Evolutionary conservation across 2,329 filamentous ascomycete genomes (phyloP).

Genomic region (Exophiala lecanii-corni): DNA sequence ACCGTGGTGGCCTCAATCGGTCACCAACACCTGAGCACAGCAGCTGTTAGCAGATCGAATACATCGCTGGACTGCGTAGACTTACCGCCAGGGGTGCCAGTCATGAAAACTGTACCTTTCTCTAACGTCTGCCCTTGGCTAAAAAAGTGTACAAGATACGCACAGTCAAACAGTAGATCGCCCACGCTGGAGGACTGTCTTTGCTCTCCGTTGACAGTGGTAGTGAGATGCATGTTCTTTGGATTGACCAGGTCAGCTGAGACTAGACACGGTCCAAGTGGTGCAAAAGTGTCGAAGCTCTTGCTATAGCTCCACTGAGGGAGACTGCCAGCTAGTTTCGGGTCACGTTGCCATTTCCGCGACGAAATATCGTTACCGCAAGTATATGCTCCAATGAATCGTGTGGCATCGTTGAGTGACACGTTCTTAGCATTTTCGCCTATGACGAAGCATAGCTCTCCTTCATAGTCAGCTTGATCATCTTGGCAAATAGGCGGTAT

Average conservation of each 20-base stretch:
- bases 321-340: conserved; percentile 45
- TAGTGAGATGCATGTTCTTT: not conserved
- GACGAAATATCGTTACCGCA: conserved; percentile 53
- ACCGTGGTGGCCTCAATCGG: too few species aligned
- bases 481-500: not conserved
- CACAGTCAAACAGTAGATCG: conserved; percentile 46
- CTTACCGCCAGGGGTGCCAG: conserved; percentile 43
- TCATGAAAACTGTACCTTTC: conserved; percentile 48
- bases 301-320: conserved; percentile 57
- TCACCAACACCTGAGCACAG: too few species aligned
- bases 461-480: conserved; percentile 6
- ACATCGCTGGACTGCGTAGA: too few species aligned
- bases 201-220: not conserved
- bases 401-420: conserved; percentile 12
- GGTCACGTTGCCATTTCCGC: conserved; percentile 50
- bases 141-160: conserved; percentile 32
- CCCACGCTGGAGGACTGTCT: not conserved
- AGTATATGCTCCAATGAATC: conserved; percentile 51
- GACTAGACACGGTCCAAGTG: conserved; percentile 50
- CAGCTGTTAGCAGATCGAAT: too few species aligned
- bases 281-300: conserved; percentile 54
- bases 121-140: conserved; percentile 40
- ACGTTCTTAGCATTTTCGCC: conserved; percentile 50
- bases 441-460: conserved; percentile 42
- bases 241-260: conserved; percentile 2